A percentile compares a stretch with the other conserved stretches of the same genome.
Evolutionary conservation across 768 basidiomycete genomes (phyloP).

Genomic region (Lactifluus hygrophoroides): DNA sequence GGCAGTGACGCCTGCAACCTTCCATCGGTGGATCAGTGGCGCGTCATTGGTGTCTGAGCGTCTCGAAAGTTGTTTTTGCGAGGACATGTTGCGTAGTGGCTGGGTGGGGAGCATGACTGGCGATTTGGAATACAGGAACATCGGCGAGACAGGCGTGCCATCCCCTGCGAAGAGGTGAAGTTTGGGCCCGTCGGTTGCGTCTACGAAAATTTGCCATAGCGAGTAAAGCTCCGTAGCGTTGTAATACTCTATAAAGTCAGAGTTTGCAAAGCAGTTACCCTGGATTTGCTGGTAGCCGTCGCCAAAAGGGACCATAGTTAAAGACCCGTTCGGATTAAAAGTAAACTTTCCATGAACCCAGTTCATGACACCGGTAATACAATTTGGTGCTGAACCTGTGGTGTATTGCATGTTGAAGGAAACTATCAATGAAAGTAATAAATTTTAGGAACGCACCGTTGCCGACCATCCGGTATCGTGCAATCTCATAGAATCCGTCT

Average conservation of each 20-base stretch:
- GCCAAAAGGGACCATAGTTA: slow-evolving; percentile 60
- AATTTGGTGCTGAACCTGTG: slow-evolving; percentile 71
- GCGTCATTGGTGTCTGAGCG: not conserved
- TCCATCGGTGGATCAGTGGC: not conserved
- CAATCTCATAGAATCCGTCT: slow-evolving; percentile 78
- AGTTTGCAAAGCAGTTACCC: slow-evolving; percentile 82
- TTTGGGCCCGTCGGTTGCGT: slow-evolving; percentile 50
- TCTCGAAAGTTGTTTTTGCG: not conserved
- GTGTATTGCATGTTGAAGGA: not conserved
- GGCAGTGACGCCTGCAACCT: not conserved
- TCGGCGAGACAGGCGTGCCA: slow-evolving; percentile 65
- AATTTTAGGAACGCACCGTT: slow-evolving; percentile 54
- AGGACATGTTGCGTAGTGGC: slow-evolving; percentile 42
- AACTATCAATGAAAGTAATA: not conserved
- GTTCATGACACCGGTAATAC: slow-evolving; percentile 80
- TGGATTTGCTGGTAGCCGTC: slow-evolving; percentile 96
- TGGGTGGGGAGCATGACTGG: slow-evolving; percentile 85
- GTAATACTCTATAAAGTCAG: slow-evolving; percentile 82
- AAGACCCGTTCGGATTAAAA: slow-evolving; percentile 68
- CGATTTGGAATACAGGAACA: slow-evolving; percentile 54
- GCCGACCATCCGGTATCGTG: slow-evolving; percentile 79
- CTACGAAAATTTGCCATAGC: slow-evolving; percentile 66
- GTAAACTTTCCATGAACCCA: slow-evolving; percentile 84
- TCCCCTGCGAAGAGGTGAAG: slow-evolving; percentile 75
- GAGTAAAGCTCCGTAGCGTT: slow-evolving; percentile 61